Evolutionary conservation across 352 stramenopile species (phyloP), one percentile per base, ranked within the genome.

Genomic region (Phytopythium helicoides): DNA sequence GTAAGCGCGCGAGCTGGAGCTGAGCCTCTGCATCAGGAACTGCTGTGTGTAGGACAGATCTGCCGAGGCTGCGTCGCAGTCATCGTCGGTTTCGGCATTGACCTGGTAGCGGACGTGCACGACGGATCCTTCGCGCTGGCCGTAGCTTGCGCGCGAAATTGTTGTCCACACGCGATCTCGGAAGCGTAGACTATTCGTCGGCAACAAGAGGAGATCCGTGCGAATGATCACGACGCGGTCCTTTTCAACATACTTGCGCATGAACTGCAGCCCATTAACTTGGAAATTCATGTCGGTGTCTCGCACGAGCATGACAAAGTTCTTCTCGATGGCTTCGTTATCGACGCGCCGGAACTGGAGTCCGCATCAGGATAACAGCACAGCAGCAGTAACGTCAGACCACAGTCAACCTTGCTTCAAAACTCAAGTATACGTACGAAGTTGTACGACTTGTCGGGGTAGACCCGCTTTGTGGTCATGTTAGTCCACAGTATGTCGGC

Each of bases 101-200:
- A 70, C 35, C 35, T 70, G 58, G 7, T 58, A 36, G 22, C 62
- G 58, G 6, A 53, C 14, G 5, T 52, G 47, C 15, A 70, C 45
- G 14, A 60, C 53, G 15, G 22, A 58, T 7, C 19, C 31, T 25
- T 10, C 48, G 34, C 41, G 52, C 52, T 42, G 56, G 23, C 26
- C 26, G 15, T 25, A 50, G 1, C 10, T 28, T 14, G 36, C 25
- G 16, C 26, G 23, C 25, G 44, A 50, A 18, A 50, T 64, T 7
- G 46, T 62, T 35, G 54, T 64, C 62, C 62, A 71, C n/a, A 48
- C 45, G 9, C 62, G 54, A 34, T 57, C 50, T 15, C 47, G 58
- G 22, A 67, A 68, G 4, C 56, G 42, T 0, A 64, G 33, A 9
- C 54, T 22, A 16, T 60, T 61, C 0, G 58, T 56, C 0, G 62